A percentile compares a stretch with the other conserved stretches of the same genome.
Conservation (phyloP, 2,329 filamentous ascomycete species). For the Ceratocystis smalleyi region DNA sequence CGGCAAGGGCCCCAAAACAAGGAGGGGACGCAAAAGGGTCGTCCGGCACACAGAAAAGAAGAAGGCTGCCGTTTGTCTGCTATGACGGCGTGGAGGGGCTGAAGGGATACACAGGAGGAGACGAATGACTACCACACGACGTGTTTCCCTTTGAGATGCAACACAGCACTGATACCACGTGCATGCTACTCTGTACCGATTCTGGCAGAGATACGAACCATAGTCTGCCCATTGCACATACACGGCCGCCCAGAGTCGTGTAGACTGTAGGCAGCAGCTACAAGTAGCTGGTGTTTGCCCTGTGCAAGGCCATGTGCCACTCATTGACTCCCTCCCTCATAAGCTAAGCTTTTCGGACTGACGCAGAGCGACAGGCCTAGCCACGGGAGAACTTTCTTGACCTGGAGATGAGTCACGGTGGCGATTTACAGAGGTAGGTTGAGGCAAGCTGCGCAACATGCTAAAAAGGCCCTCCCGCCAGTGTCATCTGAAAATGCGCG, state of each 20-base stretch:
- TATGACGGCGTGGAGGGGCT: neutral
- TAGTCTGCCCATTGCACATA: neutral
- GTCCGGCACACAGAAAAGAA: neutral
- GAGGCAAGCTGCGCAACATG: neutral
- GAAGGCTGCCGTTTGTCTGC: neutral
- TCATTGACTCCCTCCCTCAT: neutral
- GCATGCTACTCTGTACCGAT: neutral
- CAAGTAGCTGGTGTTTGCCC: neutral
- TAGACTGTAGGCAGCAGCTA: neutral
- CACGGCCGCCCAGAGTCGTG: neutral
- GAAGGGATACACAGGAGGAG: neutral
- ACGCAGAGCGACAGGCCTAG: neutral
- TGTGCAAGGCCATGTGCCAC: neutral
- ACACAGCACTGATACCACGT: neutral
- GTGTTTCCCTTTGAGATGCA: neutral
- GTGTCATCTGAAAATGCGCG: neutral
- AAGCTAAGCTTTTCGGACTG: neutral
- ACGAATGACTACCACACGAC: neutral
- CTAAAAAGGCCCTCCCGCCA: neutral
- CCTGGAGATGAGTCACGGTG: neutral
- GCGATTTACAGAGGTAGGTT: neutral
- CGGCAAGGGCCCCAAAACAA: neutral
- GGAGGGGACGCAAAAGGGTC: neutral
- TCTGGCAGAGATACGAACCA: neutral
- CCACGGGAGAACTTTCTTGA: neutral